Conservation (phyloP, 1,284 basidiomycete genomes). For the Marasmius tenuissimus region DNA sequence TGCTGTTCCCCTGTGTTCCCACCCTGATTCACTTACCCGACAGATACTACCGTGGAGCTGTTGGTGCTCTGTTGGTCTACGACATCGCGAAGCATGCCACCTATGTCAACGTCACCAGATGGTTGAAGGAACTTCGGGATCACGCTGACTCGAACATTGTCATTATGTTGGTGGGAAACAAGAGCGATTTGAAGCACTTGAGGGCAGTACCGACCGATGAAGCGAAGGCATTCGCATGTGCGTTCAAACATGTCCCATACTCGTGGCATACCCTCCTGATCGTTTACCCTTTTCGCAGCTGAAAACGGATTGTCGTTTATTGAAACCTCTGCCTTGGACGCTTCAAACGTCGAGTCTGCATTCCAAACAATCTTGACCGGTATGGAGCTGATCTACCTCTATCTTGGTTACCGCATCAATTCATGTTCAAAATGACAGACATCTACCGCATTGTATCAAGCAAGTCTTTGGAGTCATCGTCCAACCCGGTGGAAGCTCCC, state of each 20-base stretch:
- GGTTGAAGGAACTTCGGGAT: constrained; percentile 97
- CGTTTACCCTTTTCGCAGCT: constrained; percentile 28
- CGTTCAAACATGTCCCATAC: constrained; percentile 30
- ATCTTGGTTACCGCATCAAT: neutral
- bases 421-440: constrained; percentile 47
- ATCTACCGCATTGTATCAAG: constrained; percentile 95
- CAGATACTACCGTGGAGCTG: constrained; percentile 98
- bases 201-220: constrained; percentile 96
- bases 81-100: constrained; percentile 96
- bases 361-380: constrained; percentile 98
- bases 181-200: constrained; percentile 98
- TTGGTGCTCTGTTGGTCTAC: constrained; percentile 90
- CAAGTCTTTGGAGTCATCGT: constrained; percentile 79
- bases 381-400: constrained; percentile 28
- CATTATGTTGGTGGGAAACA: constrained; percentile 95
- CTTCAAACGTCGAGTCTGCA: constrained; percentile 94
- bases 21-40: constrained; percentile 4
- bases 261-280: neutral
- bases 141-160: constrained; percentile 93
- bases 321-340: constrained; percentile 99
- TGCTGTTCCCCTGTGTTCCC: neutral
- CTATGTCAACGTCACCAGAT: constrained; percentile 94
- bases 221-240: constrained; percentile 83
- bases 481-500: constrained; percentile 47
- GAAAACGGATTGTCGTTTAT: constrained; percentile 92